These are phyloP conservation scores for Cladosporium cucumerinum DNA, from an alignment of 2,329 filamentous ascomycete species.

Conservation along the genomic window DNA sequence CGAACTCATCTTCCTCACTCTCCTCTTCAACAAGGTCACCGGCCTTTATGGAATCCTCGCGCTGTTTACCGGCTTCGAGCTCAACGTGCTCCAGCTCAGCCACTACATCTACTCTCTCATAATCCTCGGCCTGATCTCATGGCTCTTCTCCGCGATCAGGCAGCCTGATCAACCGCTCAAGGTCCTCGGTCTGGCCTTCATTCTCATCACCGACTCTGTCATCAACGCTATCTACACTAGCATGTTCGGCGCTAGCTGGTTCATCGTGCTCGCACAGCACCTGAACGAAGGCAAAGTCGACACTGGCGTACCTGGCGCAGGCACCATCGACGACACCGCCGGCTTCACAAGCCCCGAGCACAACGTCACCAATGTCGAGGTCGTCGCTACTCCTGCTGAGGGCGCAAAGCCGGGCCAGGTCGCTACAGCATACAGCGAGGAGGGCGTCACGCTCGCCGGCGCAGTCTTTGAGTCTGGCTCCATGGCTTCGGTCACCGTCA, in stretches of 20 bases:
- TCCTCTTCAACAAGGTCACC: conserved; percentile 88
- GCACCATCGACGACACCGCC: conserved; percentile 59
- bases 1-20: conserved; percentile 76
- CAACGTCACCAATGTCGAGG: conserved; percentile 58
- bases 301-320: conserved; percentile 43
- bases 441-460: conserved; percentile 52
- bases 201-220: conserved; percentile 78
- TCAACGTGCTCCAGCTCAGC: conserved; percentile 78
- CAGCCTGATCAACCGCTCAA: conserved; percentile 69
- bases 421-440: conserved; percentile 43
- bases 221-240: conserved; percentile 80
- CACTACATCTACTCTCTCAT: conserved; percentile 87
- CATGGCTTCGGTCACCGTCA: conserved; percentile 73
- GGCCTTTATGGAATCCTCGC: conserved; percentile 88
- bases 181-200: conserved; percentile 75
- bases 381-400: conserved; percentile 47
- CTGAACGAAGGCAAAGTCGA: conserved; percentile 39
- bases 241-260: conserved; percentile 82
- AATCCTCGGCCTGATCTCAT: conserved; percentile 64
- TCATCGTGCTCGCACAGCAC: conserved; percentile 65
- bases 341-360: conserved; percentile 63
- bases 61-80: conserved; percentile 78
- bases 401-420: conserved; percentile 51
- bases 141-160: conserved; percentile 76
- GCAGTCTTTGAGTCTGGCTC: conserved; percentile 63